Conservation (phyloP, 176 grass and related monocot genomes). For the Rhynchospora pubera region DNA sequence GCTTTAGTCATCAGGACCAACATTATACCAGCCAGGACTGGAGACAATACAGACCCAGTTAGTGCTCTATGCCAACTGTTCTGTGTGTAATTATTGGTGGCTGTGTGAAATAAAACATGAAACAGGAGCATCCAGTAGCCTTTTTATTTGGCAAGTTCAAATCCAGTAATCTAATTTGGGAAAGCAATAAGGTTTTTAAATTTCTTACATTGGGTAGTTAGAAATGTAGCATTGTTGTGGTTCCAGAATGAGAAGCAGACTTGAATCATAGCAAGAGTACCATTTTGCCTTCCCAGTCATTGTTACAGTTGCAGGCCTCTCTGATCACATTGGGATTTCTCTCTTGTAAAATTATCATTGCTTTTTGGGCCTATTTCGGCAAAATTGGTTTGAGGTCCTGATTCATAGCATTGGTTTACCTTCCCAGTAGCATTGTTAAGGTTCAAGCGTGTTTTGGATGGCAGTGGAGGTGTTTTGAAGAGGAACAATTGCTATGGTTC, state of each 20-base stretch:
- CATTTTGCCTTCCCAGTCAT: not conserved
- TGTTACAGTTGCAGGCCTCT: not conserved
- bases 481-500: not conserved
- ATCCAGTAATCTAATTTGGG: not conserved
- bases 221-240: not conserved
- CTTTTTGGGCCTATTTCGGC: no score
- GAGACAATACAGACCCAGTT: not conserved
- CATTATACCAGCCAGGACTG: not conserved
- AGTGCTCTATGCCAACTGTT: not conserved
- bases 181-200: not conserved
- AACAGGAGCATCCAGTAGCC: not conserved
- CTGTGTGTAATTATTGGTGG: not conserved
- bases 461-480: no score
- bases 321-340: not conserved
- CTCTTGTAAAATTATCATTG: not conserved
- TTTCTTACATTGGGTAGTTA: not conserved
- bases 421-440: no score
- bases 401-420: no score
- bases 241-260: not conserved
- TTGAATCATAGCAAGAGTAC: not conserved
- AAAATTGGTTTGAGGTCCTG: no score
- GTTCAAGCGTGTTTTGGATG: no score
- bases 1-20: not conserved
- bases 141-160: not conserved
- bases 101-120: not conserved